phyloP scores from a whole-genome alignment of 1,139 yeast species.

The Yamadazyma trypodendri region DNA sequence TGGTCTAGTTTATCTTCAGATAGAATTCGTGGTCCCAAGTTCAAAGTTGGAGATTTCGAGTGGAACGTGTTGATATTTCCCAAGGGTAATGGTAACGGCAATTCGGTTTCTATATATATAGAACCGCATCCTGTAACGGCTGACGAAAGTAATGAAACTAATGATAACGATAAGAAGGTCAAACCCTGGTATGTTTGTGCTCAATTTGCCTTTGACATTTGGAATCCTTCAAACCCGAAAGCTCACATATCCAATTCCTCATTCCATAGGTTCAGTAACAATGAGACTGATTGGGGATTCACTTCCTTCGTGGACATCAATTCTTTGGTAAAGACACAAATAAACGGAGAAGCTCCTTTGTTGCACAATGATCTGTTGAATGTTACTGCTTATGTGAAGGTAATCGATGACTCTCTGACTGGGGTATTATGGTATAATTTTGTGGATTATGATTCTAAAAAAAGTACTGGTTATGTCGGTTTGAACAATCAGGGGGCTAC shows the following conservation, averaged over 20 bases:
- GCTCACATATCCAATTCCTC: conserved; percentile 66
- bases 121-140: conserved; percentile 54
- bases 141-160: conserved; percentile 31
- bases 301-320: conserved; percentile 65
- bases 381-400: conserved; percentile 73
- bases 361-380: conserved; percentile 60
- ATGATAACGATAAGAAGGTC: conserved; percentile 3
- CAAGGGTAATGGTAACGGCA: conserved; percentile 56
- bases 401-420: conserved; percentile 81
- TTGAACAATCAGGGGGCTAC: conserved; percentile 97
- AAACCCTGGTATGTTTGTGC: conserved; percentile 82
- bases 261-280: conserved; percentile 71
- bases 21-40: conserved; percentile 52
- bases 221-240: conserved; percentile 74
- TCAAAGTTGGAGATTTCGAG: conserved; percentile 63
- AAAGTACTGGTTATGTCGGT: conserved; percentile 88
- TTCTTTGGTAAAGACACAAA: conserved; percentile 5
- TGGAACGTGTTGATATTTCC: conserved; percentile 83
- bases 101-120: conserved; percentile 57
- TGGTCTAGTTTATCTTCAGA: conserved; percentile 56
- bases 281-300: conserved; percentile 96
- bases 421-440: conserved; percentile 94
- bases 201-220: conserved; percentile 81
- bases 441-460: conserved; percentile 80
- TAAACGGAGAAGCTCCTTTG: conserved; percentile 22